Evolutionary conservation across 164 flowering plant species (phyloP), one percentile per base, ranked within the genome.

Genomic region (Magnolia changhungtana): DNA sequence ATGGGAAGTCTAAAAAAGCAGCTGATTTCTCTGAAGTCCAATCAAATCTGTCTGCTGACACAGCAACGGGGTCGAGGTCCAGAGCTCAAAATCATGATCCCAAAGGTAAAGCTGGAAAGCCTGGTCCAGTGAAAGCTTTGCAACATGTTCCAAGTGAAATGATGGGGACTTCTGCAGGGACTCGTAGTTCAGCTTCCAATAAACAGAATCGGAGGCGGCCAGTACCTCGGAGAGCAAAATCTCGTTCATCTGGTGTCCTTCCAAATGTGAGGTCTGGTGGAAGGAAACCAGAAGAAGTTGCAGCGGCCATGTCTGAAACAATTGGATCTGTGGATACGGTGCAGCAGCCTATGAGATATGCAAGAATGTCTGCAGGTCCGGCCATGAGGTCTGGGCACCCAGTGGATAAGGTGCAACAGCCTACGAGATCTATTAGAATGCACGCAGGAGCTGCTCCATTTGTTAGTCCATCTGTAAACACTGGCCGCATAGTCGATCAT

Each of bases 401-500:
- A 52, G 65, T 66, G 6, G 81, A 78, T 75, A 81, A 72, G 74
- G 66, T 27, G 55, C 83, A 58, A 84, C 85, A 71, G 75, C 67
- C 65, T 69, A 45, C 67, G 31, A 75, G 64, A 66, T 82, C 78
- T 74, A 71, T 77, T 16, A 88, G 79, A 76, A 49, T 72, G 69
- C 78, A 76, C 16, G 49, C 80, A 45, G 86, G 84, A 72, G 24
- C 69, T 72, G 71, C 81, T 67, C 80, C 90, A 67, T 72, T 59
- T 27, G 31, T 73, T 23, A 83, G 87, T 78, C 87, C 83, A 50
- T 78, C 77, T 70, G 55, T 72, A 9, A 83, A 78, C 74, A n/a
- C 75, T 45, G 85, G 85, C 18, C 75, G 81, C 65, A 78, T 81
- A 67, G 90, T 89, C 65, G 91, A 87, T 74, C 82, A 72, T 74